Conservation (phyloP, 2,329 filamentous ascomycete genomes). For the Colletotrichum musae region DNA sequence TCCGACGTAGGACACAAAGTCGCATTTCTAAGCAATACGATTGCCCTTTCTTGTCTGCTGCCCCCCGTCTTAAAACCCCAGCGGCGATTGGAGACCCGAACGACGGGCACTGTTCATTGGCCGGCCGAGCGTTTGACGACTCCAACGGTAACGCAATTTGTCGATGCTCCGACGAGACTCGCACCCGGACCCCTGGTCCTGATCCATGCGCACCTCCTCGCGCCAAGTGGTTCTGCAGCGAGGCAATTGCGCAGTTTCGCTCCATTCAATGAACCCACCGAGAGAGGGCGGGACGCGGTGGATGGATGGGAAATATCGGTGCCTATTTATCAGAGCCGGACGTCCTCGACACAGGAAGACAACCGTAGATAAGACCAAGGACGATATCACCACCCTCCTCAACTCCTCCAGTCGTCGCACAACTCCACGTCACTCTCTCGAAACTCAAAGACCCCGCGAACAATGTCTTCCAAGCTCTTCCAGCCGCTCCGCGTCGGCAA, state of each 20-base stretch:
- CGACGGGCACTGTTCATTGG: slow-evolving; percentile 22
- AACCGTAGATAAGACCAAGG: not conserved
- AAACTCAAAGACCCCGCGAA: not conserved
- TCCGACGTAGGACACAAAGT: not conserved
- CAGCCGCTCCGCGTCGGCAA: slow-evolving; percentile 43
- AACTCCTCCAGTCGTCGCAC: not conserved
- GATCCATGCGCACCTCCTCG: not conserved
- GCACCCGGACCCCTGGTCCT: slow-evolving; percentile 25
- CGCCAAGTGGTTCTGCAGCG: slow-evolving; percentile 8
- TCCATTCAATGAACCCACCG: slow-evolving; percentile 27
- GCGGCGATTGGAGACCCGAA: slow-evolving; percentile 21
- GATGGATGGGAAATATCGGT: slow-evolving; percentile 10
- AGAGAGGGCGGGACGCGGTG: not conserved
- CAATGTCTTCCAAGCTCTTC: slow-evolving; percentile 40
- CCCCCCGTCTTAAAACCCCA: slow-evolving; percentile 19
- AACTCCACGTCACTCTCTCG: not conserved
- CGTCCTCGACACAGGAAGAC: not conserved
- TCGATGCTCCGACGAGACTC: slow-evolving; percentile 14
- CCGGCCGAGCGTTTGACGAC: not conserved
- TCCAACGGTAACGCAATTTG: slow-evolving; percentile 27
- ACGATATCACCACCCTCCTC: not conserved
- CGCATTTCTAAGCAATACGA: slow-evolving; percentile 36
- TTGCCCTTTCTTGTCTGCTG: slow-evolving; percentile 1
- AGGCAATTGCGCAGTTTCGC: not conserved
- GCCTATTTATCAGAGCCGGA: slow-evolving; percentile 9